Evolutionary conservation across 2,329 filamentous ascomycete species (phyloP).

Genomic region (Monilinia fructicola): DNA sequence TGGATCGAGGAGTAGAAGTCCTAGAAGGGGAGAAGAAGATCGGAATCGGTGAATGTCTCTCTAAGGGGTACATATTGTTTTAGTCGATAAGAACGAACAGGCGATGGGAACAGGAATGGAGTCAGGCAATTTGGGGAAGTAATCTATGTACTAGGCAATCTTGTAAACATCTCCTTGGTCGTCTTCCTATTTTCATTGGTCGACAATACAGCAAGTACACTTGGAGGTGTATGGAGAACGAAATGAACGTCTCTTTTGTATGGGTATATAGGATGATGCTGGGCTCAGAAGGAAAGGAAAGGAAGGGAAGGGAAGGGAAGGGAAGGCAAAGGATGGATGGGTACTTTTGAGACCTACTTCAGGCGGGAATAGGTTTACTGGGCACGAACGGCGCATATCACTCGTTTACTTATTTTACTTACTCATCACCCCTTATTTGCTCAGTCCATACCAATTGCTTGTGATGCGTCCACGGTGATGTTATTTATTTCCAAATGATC

Average conservation of each 20-base stretch:
- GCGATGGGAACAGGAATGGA: not conserved
- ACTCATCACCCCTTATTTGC: conserved; percentile 1
- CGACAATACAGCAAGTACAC: not conserved
- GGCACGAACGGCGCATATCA: conserved; percentile 37
- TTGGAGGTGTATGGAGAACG: conserved; percentile 10
- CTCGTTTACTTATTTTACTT: conserved; percentile 29
- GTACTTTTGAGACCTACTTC: not conserved
- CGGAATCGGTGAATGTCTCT: conserved; percentile 33
- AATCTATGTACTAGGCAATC: conserved; percentile 24
- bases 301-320: conserved; percentile 12
- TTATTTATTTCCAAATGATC: not conserved
- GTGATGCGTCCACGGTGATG: not conserved
- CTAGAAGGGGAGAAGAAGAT: conserved; percentile 32
- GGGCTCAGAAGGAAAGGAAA: not conserved
- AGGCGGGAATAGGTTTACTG: conserved; percentile 22
- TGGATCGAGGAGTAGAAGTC: conserved; percentile 29
- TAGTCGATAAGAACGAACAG: not conserved
- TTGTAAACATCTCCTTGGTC: conserved; percentile 17
- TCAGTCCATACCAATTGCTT: not conserved
- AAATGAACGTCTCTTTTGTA: conserved; percentile 24
- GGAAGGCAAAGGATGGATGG: not conserved
- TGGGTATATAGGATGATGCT: conserved; percentile 30
- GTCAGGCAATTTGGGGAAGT: not conserved
- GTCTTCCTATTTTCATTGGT: not conserved
- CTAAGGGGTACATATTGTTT: not conserved